Percentiles rank a stretch among this genome's conserved stretches.
Evolutionary conservation across 192 early-diverging fungal genomes (phyloP).

Genomic region (Coemansia aciculifera): DNA sequence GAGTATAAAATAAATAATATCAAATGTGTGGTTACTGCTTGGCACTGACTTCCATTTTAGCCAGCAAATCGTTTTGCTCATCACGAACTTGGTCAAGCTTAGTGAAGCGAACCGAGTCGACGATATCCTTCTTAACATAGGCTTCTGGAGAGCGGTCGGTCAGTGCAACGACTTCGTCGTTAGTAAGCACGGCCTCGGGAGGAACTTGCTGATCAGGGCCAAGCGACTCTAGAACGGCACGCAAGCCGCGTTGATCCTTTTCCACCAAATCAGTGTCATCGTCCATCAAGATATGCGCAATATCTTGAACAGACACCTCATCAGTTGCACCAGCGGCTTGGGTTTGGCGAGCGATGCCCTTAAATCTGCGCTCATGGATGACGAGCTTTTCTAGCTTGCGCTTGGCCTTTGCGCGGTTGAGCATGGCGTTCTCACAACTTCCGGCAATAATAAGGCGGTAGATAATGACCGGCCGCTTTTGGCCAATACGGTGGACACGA

Average conservation of each 20-base stretch:
- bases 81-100: slow-evolving; percentile 27
- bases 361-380: slow-evolving; percentile 87
- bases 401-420: slow-evolving; percentile 80
- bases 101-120: slow-evolving; percentile 18
- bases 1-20: not conserved
- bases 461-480: slow-evolving; percentile 86
- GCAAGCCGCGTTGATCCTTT: slow-evolving; percentile 28
- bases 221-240: slow-evolving; percentile 18
- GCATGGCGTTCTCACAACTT: slow-evolving; percentile 82
- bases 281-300: slow-evolving; percentile 70
- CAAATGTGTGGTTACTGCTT: not conserved
- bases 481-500: slow-evolving; percentile 95
- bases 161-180: slow-evolving; percentile 29
- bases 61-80: slow-evolving; percentile 46
- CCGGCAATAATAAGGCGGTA: slow-evolving; percentile 85
- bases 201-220: slow-evolving; percentile 28
- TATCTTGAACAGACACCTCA: slow-evolving; percentile 61
- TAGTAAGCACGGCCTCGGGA: slow-evolving; percentile 25
- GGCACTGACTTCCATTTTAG: slow-evolving; percentile 19
- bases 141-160: slow-evolving; percentile 40
- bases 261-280: slow-evolving; percentile 67
- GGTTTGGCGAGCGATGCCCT: slow-evolving; percentile 45
- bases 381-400: slow-evolving; percentile 90
- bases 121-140: slow-evolving; percentile 13
- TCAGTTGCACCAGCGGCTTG: slow-evolving; percentile 9